Conservation (phyloP, 2,329 filamentous ascomycete species). For the Diplocarpon rosae region DNA sequence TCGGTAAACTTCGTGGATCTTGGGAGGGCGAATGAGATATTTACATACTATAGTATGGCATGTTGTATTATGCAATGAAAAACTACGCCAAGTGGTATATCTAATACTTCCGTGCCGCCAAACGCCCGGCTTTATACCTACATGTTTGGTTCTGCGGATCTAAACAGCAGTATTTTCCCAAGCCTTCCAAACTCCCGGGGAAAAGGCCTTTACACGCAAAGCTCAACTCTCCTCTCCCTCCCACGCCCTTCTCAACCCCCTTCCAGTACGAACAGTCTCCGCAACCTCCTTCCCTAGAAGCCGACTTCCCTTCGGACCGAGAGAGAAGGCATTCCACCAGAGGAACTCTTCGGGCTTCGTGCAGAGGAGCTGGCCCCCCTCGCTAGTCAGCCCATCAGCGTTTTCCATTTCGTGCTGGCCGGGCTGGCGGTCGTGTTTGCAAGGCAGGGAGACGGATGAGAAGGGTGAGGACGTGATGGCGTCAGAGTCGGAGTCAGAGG, state of each 20-base stretch:
- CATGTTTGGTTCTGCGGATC: too few relatives aligned
- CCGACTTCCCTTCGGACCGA: constrained; percentile 30
- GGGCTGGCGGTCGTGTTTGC: constrained; percentile 12
- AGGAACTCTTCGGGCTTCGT: constrained; percentile 33
- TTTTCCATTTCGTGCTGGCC: constrained; percentile 11
- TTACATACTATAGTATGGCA: too few relatives aligned
- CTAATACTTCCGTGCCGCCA: too few relatives aligned
- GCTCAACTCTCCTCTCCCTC: too few relatives aligned
- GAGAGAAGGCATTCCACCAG: constrained; percentile 40
- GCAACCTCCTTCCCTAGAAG: constrained; percentile 27
- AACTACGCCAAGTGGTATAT: too few relatives aligned
- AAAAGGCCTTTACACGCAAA: too few relatives aligned
- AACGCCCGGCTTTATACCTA: too few relatives aligned
- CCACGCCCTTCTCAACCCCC: constrained; percentile 8
- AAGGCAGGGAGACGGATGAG: constrained; percentile 16
- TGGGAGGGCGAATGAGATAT: too few relatives aligned
- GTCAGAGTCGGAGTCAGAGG: constrained; percentile 34
- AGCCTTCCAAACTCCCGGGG: too few relatives aligned
- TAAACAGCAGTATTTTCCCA: too few relatives aligned
- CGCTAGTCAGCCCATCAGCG: constrained; percentile 6
- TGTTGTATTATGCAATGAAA: too few relatives aligned
- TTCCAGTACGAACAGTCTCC: constrained; percentile 14
- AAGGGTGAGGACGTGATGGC: constrained; percentile 27
- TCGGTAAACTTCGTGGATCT: too few relatives aligned
- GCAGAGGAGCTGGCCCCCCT: constrained; percentile 29